Evolutionary conservation across 2,329 filamentous ascomycete species (phyloP).

Genomic region (Hypoxylon sp.): DNA sequence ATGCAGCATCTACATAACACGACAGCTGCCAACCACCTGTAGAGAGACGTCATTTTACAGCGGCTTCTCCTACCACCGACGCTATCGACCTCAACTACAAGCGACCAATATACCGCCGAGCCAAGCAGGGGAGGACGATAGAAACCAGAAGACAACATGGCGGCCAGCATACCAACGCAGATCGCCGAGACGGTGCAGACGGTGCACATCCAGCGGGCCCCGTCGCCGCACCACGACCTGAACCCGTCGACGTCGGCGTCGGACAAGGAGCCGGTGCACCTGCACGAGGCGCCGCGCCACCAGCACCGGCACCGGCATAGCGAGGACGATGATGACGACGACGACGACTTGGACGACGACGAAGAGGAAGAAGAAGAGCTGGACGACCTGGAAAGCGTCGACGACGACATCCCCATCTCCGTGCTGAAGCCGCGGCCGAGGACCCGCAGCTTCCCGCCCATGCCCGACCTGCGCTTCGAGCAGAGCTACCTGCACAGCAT

Average conservation of each 20-base stretch:
- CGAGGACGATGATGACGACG: constrained; percentile 46
- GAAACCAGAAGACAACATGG: constrained; percentile 56
- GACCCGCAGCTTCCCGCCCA: constrained; percentile 60
- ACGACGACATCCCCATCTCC: constrained; percentile 74
- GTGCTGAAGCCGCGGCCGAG: constrained; percentile 65
- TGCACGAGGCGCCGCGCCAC: constrained; percentile 35
- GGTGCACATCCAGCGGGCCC: constrained; percentile 76
- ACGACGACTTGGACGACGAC: constrained; percentile 32
- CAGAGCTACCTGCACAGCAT: constrained; percentile 97
- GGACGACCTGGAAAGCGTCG: constrained; percentile 55
- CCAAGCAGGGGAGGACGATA: neutral
- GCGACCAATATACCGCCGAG: neutral
- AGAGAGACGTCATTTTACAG: constrained; percentile 15
- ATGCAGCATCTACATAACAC: too few relatives aligned
- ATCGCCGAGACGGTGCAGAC: constrained; percentile 83
- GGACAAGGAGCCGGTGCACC: constrained; percentile 66
- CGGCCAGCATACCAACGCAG: constrained; percentile 66
- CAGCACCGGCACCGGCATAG: constrained; percentile 22
- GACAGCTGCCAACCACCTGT: constrained; percentile 14
- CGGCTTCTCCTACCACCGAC: neutral
- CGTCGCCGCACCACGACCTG: constrained; percentile 76
- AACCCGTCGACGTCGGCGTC: constrained; percentile 82
- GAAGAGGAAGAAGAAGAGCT: constrained; percentile 47
- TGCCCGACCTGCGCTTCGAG: constrained; percentile 94
- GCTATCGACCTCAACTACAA: too few relatives aligned